phyloP scores from a whole-genome alignment of 2,329 filamentous ascomycete species.

The Diaporthe citrichinensis region DNA sequence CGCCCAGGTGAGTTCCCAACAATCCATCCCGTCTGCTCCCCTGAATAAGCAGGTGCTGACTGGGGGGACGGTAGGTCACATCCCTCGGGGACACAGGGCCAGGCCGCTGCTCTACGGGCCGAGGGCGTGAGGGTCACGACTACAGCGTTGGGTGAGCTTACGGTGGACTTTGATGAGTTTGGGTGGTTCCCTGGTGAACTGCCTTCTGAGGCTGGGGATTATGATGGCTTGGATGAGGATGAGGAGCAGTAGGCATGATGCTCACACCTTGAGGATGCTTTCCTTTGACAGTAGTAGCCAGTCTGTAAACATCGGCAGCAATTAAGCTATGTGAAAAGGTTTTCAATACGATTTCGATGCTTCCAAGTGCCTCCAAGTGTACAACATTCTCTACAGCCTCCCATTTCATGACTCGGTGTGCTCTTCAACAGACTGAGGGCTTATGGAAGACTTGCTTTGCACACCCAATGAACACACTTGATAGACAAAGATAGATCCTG shows the following conservation, averaged over 20 bases:
- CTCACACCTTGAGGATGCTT: neutral
- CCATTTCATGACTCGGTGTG: neutral
- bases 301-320: no score
- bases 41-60: constrained; percentile 2
- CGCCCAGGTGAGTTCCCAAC: constrained; percentile 73
- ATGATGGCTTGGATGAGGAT: constrained; percentile 30
- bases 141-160: constrained; percentile 65
- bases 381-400: neutral
- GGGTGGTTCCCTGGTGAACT: constrained; percentile 70
- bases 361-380: neutral
- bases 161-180: constrained; percentile 64
- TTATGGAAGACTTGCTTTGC: neutral
- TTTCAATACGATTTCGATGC: neutral
- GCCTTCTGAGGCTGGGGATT: constrained; percentile 58
- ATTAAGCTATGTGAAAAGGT: neutral
- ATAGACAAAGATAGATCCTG: neutral
- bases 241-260: constrained; percentile 45
- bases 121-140: constrained; percentile 68
- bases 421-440: no score
- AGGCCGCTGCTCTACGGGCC: constrained; percentile 63
- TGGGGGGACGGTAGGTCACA: constrained; percentile 57
- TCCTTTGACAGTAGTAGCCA: neutral
- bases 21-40: neutral
- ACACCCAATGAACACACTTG: neutral
- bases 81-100: constrained; percentile 62